A percentile compares a stretch with the other conserved stretches of the same genome.
phyloP scores from a whole-genome alignment of 768 basidiomycete species.

The Crucibulum laeve region DNA sequence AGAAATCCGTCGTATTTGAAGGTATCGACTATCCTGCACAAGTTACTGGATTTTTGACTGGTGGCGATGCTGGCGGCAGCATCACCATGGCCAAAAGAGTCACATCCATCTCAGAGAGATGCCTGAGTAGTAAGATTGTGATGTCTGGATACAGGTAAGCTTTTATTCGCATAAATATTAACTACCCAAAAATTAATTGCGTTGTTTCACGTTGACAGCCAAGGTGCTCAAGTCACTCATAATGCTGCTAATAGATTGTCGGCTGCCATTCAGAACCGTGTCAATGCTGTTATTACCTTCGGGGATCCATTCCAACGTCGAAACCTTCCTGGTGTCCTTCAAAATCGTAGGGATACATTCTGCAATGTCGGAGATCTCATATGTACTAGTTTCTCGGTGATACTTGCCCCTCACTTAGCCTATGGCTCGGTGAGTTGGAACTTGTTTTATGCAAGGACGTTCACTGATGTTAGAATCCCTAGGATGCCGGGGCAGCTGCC shows the following conservation, averaged over 20 bases:
- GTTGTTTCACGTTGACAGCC: neutral
- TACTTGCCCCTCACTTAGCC: neutral
- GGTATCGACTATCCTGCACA: constrained; percentile 32
- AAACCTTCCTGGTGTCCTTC: neutral
- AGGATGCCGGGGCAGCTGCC: neutral
- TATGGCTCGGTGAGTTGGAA: neutral
- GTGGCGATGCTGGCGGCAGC: constrained; percentile 28
- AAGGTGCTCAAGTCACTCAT: neutral
- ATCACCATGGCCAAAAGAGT: constrained; percentile 30
- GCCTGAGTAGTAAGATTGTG: constrained; percentile 26
- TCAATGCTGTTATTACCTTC: neutral
- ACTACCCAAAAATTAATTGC: neutral
- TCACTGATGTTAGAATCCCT: neutral
- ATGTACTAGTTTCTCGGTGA: neutral
- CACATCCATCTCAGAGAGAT: constrained; percentile 17
- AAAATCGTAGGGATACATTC: neutral
- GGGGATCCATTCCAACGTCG: neutral
- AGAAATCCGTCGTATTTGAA: constrained; percentile 25
- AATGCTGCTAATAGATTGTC: neutral
- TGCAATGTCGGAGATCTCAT: neutral
- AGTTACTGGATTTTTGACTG: constrained; percentile 29
- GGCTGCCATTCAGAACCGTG: neutral
- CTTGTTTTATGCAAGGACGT: neutral
- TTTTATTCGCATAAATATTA: neutral
- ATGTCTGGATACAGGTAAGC: constrained; percentile 28